phyloP scores from a whole-genome alignment of 352 stramenopile genomes.

The Globisporangium solare region DNA sequence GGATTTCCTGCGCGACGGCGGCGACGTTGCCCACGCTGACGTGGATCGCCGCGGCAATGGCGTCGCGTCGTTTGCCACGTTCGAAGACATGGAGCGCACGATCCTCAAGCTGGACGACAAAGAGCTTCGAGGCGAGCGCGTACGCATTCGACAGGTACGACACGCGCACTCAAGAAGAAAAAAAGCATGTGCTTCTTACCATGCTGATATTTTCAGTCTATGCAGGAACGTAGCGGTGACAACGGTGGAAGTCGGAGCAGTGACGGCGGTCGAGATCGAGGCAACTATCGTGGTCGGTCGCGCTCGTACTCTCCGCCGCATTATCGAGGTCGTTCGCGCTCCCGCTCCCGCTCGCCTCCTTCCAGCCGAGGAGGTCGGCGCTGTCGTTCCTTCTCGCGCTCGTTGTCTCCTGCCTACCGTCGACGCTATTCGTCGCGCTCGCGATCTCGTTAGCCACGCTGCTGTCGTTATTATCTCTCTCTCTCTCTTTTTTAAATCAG shows the following conservation, averaged over 20 bases:
- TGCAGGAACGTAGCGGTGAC: conserved; percentile 7
- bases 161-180: no score
- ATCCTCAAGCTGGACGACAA: conserved; percentile 46
- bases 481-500: no score
- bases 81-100: conserved; percentile 48
- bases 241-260: conserved; percentile 1
- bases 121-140: conserved; percentile 39
- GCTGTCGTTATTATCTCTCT: no score
- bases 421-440: conserved; percentile 2
- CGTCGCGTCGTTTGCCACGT: conserved; percentile 57
- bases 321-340: conserved; percentile 29
- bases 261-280: conserved; percentile 2
- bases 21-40: conserved; percentile 61
- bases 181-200: background rate
- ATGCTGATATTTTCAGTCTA: background rate
- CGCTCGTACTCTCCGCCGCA: conserved; percentile 23
- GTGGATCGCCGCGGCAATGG: conserved; percentile 64
- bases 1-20: conserved; percentile 49
- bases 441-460: conserved; percentile 10
- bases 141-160: conserved; percentile 41
- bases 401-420: conserved; percentile 14
- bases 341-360: conserved; percentile 25
- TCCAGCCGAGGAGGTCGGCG: conserved; percentile 18
- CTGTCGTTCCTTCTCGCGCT: conserved; percentile 26
- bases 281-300: conserved; percentile 15